A percentile compares a stretch with the other conserved stretches of the same genome.
Conservation (phyloP, 306 rosid species). For the Lathyrus aphaca region DNA sequence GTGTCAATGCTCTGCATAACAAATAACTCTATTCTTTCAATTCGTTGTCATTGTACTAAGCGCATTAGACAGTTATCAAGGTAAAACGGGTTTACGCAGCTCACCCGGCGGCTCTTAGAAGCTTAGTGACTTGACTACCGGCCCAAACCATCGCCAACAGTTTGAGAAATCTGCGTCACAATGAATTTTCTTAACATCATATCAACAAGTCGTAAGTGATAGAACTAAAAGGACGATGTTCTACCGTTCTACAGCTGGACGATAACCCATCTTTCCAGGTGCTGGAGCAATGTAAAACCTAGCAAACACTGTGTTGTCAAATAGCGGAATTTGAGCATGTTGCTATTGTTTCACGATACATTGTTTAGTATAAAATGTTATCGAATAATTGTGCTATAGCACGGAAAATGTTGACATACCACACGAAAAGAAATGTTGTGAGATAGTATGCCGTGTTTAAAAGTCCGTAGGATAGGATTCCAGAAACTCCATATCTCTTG, state of each 20-base stretch:
- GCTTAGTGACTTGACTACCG: conserved; percentile 94
- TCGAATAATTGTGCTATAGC: neutral
- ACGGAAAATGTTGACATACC: conserved; percentile 51
- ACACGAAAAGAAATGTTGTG: conserved; percentile 77
- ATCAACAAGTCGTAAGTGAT: conserved; percentile 16
- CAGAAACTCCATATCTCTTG: conserved; percentile 80
- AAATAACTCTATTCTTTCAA: too few relatives aligned
- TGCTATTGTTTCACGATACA: neutral
- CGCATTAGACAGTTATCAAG: neutral
- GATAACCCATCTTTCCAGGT: conserved; percentile 87
- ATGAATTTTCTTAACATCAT: conserved; percentile 27
- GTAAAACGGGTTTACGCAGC: conserved; percentile 38
- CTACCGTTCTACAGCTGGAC: conserved; percentile 76
- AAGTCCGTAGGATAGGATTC: conserved; percentile 81
- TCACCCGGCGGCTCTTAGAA: conserved; percentile 89
- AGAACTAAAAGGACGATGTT: neutral
- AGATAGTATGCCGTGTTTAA: conserved; percentile 87
- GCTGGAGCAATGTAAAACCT: conserved; percentile 90
- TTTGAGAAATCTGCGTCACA: conserved; percentile 70
- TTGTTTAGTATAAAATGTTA: too few relatives aligned
- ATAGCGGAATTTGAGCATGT: neutral
- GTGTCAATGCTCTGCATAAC: conserved; percentile 76
- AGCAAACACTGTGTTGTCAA: conserved; percentile 7
- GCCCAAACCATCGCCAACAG: conserved; percentile 97
- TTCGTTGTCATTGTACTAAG: neutral